Percentiles rank a stretch among this genome's conserved stretches.
Conservation (phyloP, 345 rosid genomes). For the Citrus hindsii region DNA sequence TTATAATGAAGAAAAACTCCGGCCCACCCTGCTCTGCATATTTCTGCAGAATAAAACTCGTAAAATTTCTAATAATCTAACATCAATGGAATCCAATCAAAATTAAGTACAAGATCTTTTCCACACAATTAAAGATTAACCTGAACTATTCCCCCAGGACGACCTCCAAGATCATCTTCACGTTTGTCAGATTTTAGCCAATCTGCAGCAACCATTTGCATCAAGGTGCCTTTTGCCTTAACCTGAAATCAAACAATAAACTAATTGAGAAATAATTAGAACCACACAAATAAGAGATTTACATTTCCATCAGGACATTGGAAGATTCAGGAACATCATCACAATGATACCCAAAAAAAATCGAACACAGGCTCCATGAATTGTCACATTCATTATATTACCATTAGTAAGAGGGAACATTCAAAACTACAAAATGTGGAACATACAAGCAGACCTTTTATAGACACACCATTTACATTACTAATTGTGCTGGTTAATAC, state of each 20-base stretch:
- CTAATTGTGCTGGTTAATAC: constrained; percentile 28
- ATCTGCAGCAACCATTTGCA: constrained; percentile 97
- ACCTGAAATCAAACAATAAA: constrained; percentile 41
- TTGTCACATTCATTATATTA: background rate
- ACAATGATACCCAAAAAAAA: background rate
- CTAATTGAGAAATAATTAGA: background rate
- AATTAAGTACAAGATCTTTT: constrained; percentile 4
- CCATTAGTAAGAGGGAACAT: background rate
- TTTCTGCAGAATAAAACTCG: constrained; percentile 49
- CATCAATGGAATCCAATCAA: background rate
- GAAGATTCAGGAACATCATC: background rate
- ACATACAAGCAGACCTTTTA: background rate
- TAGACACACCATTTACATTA: background rate
- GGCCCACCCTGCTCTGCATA: constrained; percentile 87
- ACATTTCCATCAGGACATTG: background rate
- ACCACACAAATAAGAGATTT: background rate
- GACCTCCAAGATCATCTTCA: constrained; percentile 88
- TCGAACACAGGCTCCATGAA: background rate
- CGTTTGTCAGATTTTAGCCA: constrained; percentile 88
- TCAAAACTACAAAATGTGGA: background rate
- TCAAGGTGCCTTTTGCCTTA: constrained; percentile 79
- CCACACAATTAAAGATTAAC: constrained; percentile 26
- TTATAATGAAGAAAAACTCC: constrained; percentile 83
- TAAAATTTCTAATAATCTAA: constrained; percentile 15
- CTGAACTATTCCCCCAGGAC: constrained; percentile 94